Evolutionary conservation across 2,329 filamentous ascomycete genomes (phyloP), one percentile per base, ranked within the genome.

Genomic region (Trichoderma asperellum): DNA sequence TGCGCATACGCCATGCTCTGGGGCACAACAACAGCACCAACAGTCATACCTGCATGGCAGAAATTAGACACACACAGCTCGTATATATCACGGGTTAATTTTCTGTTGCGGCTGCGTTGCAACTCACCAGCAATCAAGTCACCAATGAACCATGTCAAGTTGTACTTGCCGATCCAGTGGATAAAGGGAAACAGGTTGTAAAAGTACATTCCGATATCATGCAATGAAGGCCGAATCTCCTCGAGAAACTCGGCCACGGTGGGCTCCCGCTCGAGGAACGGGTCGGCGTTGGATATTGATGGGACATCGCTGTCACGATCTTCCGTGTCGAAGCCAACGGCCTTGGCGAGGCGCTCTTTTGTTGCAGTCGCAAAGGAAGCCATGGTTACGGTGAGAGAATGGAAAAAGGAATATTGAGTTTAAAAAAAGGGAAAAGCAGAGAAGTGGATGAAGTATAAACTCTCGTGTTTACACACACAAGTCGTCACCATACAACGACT

Each of bases 1-100:
- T 82, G 75, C 24, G 84, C 84, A 68, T 86, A 86, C 3, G 84
- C 85, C 84, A 86, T 86, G 53, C 82, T 81, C 74, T 86, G 84
- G 2, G 84, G 85, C n/a, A 87, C 83, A 61, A 86, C 84, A 4
- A 86, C 84, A 64, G 83, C 83, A 69, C 84, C 84, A 65, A 86
- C 83, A 18, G 84, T 86, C 43, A 79, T 73, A 62, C 64, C 64
- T 67, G 78, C 79, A n/a, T n/a, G 12, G 27, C 7, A 11, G 14
- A 21, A 11, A 18, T 35, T 57, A 57, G 29, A 40, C 3, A 32
- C 24, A 24, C 12, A 43, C 40, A n/a, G 5, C 18, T 40, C 4
- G 18, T 43, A 18, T 27, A 18, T 12, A n/a, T n/a, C 11, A 35
- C 12, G 21, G 24, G 24, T 24, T 24, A 24, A 24, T 24, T 14